These are phyloP conservation scores for Paecilomyces fulvus DNA, from an alignment of 2,329 filamentous ascomycete genomes.

Conservation along the genomic window DNA sequence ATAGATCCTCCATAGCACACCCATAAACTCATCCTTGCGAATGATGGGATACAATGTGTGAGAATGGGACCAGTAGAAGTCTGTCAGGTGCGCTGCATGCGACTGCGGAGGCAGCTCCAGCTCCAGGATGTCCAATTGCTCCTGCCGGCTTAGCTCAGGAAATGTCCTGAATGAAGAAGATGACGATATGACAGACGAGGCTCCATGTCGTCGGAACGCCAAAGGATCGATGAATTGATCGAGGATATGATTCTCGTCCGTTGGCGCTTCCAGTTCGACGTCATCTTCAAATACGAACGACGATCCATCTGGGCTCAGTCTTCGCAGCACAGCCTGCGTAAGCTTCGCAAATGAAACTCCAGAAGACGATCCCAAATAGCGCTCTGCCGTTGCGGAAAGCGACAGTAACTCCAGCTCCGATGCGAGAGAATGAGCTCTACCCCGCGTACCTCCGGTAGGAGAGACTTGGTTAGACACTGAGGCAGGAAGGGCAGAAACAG, in stretches of 20 bases:
- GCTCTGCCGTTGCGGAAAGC: constrained; percentile 37
- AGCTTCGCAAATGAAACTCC: constrained; percentile 39
- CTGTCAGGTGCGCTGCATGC: constrained; percentile 24
- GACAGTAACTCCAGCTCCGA: constrained; percentile 32
- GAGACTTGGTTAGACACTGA: constrained; percentile 7
- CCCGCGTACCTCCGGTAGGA: neutral
- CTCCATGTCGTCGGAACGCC: neutral
- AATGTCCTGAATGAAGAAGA: neutral
- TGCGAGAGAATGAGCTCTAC: constrained; percentile 19
- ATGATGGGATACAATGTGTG: constrained; percentile 42
- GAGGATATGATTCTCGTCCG: constrained; percentile 8
- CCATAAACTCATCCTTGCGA: constrained; percentile 25
- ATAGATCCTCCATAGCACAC: constrained; percentile 22
- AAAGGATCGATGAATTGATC: constrained; percentile 6
- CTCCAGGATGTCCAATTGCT: neutral
- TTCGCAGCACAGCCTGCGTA: constrained; percentile 35
- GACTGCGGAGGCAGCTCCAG: constrained; percentile 6
- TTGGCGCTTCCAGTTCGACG: constrained; percentile 3
- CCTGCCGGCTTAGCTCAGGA: neutral
- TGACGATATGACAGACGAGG: neutral
- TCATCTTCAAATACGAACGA: constrained; percentile 32
- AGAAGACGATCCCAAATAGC: constrained; percentile 38
- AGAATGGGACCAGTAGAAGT: constrained; percentile 42
- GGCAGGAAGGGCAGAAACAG: neutral
- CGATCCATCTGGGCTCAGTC: constrained; percentile 35